phyloP scores from a whole-genome alignment of 2,329 filamentous ascomycete genomes.

The Neoarthrinium moseri region DNA sequence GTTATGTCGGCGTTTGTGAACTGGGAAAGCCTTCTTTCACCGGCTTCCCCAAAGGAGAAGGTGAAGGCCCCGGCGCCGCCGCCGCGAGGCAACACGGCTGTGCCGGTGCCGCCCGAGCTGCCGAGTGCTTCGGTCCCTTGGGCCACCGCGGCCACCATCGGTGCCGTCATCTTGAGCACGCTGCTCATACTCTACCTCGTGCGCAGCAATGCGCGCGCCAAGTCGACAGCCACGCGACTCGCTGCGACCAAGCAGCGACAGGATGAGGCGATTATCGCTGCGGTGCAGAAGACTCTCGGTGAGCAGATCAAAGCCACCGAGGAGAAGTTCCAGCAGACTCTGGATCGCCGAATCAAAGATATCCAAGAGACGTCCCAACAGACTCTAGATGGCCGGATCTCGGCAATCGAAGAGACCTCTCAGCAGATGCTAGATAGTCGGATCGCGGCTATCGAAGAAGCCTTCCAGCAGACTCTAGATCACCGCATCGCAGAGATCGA shows the following conservation, averaged over 20 bases:
- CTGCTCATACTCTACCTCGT: not conserved
- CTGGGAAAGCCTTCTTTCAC: not conserved
- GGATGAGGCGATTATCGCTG: not conserved
- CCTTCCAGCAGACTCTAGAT: constrained; percentile 14
- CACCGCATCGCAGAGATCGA: constrained; percentile 17
- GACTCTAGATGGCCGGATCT: constrained; percentile 10
- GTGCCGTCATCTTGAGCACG: not conserved
- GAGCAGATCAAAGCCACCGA: not conserved
- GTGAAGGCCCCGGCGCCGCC: not conserved
- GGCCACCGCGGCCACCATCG: not conserved
- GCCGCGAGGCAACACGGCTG: not conserved
- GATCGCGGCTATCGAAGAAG: constrained; percentile 16
- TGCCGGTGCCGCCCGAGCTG: too few relatives aligned
- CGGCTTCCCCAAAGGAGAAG: not conserved
- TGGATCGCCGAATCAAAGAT: constrained; percentile 14
- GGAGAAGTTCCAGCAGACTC: constrained; percentile 14
- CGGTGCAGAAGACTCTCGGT: not conserved
- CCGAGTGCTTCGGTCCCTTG: not conserved
- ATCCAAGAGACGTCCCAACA: not conserved
- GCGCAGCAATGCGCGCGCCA: not conserved
- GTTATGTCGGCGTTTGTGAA: not conserved
- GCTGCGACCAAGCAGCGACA: not conserved
- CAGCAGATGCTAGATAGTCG: constrained; percentile 3
- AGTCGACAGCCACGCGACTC: not conserved
- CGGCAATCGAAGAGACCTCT: constrained; percentile 13